Percentiles rank a stretch among this genome's conserved stretches.
Evolutionary conservation across 2,329 filamentous ascomycete genomes (phyloP).

Genomic region (Xylaria sp.): DNA sequence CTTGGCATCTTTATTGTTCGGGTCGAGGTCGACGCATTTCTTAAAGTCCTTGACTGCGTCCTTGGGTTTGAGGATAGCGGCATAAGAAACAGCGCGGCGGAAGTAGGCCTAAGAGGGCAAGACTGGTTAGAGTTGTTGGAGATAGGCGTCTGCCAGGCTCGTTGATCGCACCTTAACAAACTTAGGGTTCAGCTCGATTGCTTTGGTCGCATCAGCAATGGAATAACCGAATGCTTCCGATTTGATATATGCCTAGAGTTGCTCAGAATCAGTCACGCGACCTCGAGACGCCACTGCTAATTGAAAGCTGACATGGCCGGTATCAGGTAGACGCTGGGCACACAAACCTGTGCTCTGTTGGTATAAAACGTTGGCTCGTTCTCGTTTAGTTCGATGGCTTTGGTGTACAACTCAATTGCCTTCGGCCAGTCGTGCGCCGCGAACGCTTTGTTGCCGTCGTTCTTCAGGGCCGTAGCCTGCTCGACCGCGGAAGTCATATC

Average conservation of each 20-base stretch:
- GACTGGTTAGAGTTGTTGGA: conserved; percentile 25
- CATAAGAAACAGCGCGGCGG: conserved; percentile 88
- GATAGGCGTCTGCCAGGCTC: background rate
- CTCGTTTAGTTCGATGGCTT: conserved; percentile 86
- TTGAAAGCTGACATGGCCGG: conserved; percentile 22
- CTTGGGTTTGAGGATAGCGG: conserved; percentile 87
- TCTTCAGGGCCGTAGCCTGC: conserved; percentile 85
- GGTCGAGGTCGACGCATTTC: conserved; percentile 86
- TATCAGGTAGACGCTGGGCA: background rate
- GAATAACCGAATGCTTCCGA: conserved; percentile 95
- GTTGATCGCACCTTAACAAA: conserved; percentile 79
- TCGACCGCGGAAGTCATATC: conserved; percentile 61
- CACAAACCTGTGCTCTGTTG: conserved; percentile 88
- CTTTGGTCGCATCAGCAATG: conserved; percentile 88
- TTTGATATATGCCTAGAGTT: conserved; percentile 85
- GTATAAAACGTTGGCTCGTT: conserved; percentile 90
- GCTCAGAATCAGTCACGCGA: conserved; percentile 59
- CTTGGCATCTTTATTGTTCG: conserved; percentile 88
- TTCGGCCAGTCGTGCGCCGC: conserved; percentile 84
- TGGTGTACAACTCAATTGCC: conserved; percentile 84
- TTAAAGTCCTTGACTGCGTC: conserved; percentile 94
- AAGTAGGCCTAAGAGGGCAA: conserved; percentile 78
- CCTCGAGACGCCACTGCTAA: conserved; percentile 28
- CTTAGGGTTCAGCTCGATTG: conserved; percentile 86
- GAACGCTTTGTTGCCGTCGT: conserved; percentile 95